Evolutionary conservation across 1,284 basidiomycete genomes (phyloP).

Genomic region (Puccinia triticina): DNA sequence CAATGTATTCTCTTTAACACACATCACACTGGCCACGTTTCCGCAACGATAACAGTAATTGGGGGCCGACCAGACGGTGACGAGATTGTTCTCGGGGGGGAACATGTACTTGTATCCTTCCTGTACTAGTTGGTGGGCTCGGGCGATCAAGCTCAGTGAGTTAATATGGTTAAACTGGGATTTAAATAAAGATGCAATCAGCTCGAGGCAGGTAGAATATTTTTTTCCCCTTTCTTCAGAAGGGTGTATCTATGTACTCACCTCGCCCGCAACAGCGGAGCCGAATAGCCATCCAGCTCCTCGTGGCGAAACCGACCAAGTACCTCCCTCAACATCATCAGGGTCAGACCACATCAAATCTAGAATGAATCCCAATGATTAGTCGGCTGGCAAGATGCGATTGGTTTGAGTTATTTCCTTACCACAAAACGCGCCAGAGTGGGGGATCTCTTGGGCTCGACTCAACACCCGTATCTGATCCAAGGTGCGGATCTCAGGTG

Average conservation of each 20-base stretch:
- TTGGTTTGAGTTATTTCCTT: constrained; percentile 56
- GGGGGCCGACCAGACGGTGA: constrained; percentile 39
- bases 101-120: constrained; percentile 47
- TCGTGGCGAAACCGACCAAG: constrained; percentile 91
- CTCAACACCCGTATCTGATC: constrained; percentile 90
- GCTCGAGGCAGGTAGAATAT: not conserved
- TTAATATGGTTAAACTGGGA: constrained; percentile 88
- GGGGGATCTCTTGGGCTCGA: constrained; percentile 90
- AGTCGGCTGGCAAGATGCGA: not conserved
- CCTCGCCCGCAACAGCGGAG: constrained; percentile 79
- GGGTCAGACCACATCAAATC: constrained; percentile 98
- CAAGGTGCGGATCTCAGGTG: constrained; percentile 85
- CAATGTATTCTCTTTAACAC: constrained; percentile 55
- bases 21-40: constrained; percentile 60
- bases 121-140: constrained; percentile 92
- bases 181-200: constrained; percentile 25
- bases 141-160: constrained; percentile 77
- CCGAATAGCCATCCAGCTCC: constrained; percentile 98
- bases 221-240: constrained; percentile 7
- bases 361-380: constrained; percentile 58
- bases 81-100: constrained; percentile 35
- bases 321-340: constrained; percentile 77
- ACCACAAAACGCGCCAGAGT: constrained; percentile 97
- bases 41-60: constrained; percentile 56
- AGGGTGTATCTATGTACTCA: constrained; percentile 62